Base-by-base conservation (phyloP, 2,329 filamentous ascomycete genomes). In the Cryphonectria naterciae region DNA sequence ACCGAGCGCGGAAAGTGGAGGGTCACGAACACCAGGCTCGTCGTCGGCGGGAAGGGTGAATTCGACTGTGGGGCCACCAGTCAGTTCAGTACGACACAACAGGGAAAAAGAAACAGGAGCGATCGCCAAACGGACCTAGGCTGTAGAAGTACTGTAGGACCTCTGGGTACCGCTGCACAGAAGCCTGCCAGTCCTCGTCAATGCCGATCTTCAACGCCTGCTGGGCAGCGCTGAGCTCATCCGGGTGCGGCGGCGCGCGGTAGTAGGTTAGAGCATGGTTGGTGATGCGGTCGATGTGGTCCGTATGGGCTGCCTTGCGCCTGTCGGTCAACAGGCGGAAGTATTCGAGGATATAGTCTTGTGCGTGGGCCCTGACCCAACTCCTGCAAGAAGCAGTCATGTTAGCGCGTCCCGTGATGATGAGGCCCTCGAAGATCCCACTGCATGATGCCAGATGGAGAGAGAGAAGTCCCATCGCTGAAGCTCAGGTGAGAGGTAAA, bases 81-180 rank as follows among this genome's bases (percentile, higher is more conserved):
- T 62, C 25, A 68, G 58, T 17, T 25, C 19, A 52, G 49, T 28
- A 56, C 41, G 43, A 49, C 17, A 17, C 7, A 15, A 19, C 13
- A 37, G n/a, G 15, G 32, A 37, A 19, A 11, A 22, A 32, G 32
- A 56, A 39, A 19, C 22, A n/a, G 15, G n/a, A 39, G 37, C 28
- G 25, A 11, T 4, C 17, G 32, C n/a, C 4, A 10, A 22, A 65
- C 69, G 22, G 43, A 73, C 71, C 69, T 52, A 94, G 83, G 71
- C 88, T 85, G 80, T 91, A 95, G 78, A 92, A 95, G 80, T 95
- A 94, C 80, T 94, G 91, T 68, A 95, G 83, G n/a, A 95, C 90
- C 78, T 94, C 91, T 5, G 92, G 93, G 76, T 95, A 95, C 68
- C 90, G 87, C 76, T 93, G 88, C 54, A 94, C 92, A 64, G 90